Conservation (phyloP, 108 stramenopile genomes). For the Cyclotella sp. region DNA sequence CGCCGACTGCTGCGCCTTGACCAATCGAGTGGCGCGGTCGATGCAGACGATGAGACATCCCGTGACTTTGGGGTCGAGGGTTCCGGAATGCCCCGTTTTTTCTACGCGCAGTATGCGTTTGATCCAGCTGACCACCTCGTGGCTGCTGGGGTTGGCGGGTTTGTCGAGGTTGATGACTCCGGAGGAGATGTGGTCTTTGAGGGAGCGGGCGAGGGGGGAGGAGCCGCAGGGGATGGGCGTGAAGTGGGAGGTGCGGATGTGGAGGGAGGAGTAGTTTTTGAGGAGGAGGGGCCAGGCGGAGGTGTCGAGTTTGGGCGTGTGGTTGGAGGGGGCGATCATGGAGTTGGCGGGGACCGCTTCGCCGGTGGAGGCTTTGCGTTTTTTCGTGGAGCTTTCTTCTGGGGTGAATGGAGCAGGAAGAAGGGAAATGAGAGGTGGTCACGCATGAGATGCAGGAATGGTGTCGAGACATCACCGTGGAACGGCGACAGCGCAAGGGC, state of each 20-base stretch:
- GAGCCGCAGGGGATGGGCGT: conserved; percentile 98
- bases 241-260: conserved; percentile 98
- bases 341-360: conserved; percentile 36
- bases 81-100: conserved; percentile 99
- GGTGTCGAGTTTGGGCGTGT: conserved; percentile 92
- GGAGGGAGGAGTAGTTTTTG: conserved; percentile 95
- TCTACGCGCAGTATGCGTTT: conserved; percentile 99
- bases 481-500: not conserved
- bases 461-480: no score
- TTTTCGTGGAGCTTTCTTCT: conserved; percentile 65
- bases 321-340: conserved; percentile 85
- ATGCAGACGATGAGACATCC: conserved; percentile 99
- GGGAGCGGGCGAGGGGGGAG: conserved; percentile 92
- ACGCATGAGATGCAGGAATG: no score
- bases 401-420: not conserved
- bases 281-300: conserved; percentile 98
- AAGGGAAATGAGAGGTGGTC: not conserved
- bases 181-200: conserved; percentile 93
- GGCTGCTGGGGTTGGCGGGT: conserved; percentile 97
- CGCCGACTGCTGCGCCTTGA: conserved; percentile 98
- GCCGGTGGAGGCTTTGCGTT: conserved; percentile 77
- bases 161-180: conserved; percentile 99
- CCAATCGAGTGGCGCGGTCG: conserved; percentile 98
- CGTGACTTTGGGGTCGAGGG: conserved; percentile 99
- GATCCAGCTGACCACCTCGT: conserved; percentile 99